phyloP scores from a whole-genome alignment of 2,329 filamentous ascomycete genomes.

The Cryphonectria radicalis region DNA sequence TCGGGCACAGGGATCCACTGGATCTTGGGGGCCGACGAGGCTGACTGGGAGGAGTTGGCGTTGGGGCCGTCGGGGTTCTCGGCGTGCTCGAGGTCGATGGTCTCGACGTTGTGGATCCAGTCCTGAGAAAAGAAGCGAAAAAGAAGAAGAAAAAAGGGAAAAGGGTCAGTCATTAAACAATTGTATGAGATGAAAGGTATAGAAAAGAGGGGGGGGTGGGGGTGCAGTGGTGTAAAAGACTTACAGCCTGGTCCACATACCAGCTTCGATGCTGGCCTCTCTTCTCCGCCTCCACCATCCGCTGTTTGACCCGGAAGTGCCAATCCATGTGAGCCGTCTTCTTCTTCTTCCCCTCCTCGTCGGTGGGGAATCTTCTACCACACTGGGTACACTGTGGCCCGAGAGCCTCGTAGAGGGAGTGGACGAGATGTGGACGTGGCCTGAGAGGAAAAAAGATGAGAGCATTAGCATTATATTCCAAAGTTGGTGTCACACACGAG shows the following conservation, averaged over 20 bases:
- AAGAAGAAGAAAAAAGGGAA: background rate
- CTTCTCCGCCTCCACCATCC: slow-evolving; percentile 83
- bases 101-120: slow-evolving; percentile 86
- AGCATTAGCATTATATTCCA: background rate
- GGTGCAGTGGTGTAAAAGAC: slow-evolving; percentile 35
- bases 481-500: background rate
- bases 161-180: too few species aligned
- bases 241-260: slow-evolving; percentile 87
- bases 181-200: too few species aligned
- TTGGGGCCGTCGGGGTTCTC: slow-evolving; percentile 40
- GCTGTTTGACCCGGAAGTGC: slow-evolving; percentile 94
- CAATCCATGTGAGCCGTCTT: slow-evolving; percentile 96
- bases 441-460: slow-evolving; percentile 44
- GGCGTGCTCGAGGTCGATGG: slow-evolving; percentile 67
- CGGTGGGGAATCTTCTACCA: slow-evolving; percentile 80
- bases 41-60: slow-evolving; percentile 38
- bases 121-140: slow-evolving; percentile 56
- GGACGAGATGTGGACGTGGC: slow-evolving; percentile 74
- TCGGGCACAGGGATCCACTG: slow-evolving; percentile 85
- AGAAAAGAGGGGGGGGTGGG: too few species aligned
- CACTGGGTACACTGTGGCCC: slow-evolving; percentile 91
- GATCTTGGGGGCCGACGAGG: slow-evolving; percentile 50
- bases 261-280: slow-evolving; percentile 89
- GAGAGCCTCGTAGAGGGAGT: slow-evolving; percentile 76
- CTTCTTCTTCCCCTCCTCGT: slow-evolving; percentile 77